Conservation (phyloP, 176 grass and related monocot species). For the Microstegium vimineum region DNA sequence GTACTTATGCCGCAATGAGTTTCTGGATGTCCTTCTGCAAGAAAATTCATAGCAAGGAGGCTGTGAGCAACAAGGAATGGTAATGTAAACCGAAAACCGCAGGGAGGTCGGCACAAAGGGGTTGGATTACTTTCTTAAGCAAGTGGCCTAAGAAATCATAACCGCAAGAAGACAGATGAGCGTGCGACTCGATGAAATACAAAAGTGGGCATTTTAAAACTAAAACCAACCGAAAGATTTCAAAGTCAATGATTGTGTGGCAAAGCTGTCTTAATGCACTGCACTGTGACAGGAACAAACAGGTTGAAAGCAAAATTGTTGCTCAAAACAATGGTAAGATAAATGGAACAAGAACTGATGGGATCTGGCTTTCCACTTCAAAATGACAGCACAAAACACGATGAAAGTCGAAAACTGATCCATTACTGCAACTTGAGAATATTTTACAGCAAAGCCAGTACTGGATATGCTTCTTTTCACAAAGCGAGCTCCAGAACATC, state of each 20-base stretch:
- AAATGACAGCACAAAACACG: slow-evolving; percentile 14
- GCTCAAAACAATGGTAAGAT: not conserved
- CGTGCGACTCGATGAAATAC: not conserved
- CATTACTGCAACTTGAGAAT: slow-evolving; percentile 28
- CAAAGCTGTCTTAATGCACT: slow-evolving; percentile 4
- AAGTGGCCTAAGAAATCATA: not conserved
- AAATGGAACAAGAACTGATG: slow-evolving; percentile 18
- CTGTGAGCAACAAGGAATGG: not conserved
- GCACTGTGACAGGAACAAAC: not conserved
- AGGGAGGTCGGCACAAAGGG: not conserved
- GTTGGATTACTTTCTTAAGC: not conserved
- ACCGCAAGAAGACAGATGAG: not conserved
- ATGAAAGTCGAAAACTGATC: slow-evolving; percentile 6
- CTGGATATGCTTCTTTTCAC: not conserved
- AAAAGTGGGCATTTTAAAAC: not conserved
- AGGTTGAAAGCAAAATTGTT: slow-evolving; percentile 16
- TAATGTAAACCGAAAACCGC: not conserved
- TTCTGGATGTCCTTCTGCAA: slow-evolving; percentile 97
- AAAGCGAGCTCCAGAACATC: not conserved
- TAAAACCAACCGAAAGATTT: not conserved
- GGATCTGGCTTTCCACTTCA: slow-evolving; percentile 13
- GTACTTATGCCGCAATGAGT: slow-evolving; percentile 54
- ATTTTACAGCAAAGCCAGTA: slow-evolving; percentile 26
- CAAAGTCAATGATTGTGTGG: not conserved
- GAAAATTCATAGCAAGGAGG: not conserved